Base-by-base conservation (phyloP, 495 filamentous ascomycete species). In the Aspergillus mulundensis region DNA sequence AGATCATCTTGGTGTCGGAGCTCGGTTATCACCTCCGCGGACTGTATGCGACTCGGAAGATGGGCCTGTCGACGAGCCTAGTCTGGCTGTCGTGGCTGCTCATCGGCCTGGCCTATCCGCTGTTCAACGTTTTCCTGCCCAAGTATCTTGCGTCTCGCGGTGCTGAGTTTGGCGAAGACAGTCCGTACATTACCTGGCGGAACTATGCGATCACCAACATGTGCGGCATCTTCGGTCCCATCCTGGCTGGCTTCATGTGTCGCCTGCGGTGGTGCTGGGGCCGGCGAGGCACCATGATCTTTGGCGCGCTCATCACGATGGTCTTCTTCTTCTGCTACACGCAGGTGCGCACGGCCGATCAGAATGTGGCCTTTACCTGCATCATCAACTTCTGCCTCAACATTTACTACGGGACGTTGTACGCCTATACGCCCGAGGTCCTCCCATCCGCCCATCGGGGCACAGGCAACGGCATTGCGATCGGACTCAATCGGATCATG, bases 271-370 rank as follows among this genome's bases (percentile, higher is more conserved):
- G 79, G 51, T 79, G 86, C 58, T 70, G 67, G 68, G 87, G 82
- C 18, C 77, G 84, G 47, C 77, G 74, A 42, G 83, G 83, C 44
- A 89, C 86, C 12, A 88, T 88, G 85, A 77, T 78, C 14, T 77
- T 86, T 44, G 84, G 83, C 7, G 81, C 82, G 0, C 48, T 86
- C 2, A 50, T 85, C 43, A 86, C 83, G 5, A 78, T 84, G 75
- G 73, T 74, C 20, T 88, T 89, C 67, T 87, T 87, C 69, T 87
- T 89, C 59, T 81, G 78, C 8, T 90, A 88, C 61, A 87, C 85
- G 0, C 69, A 80, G 52, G 81, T 89, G 19, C 73, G 77, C 20
- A 85, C 74, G 8, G 68, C 76, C 2, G 65, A 70, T n/a, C 74
- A 88, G 64, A 82, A 88, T 44, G 61, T 87, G 1, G 86, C 76